Percentiles rank a stretch among this genome's conserved stretches.
Evolutionary conservation across 306 rosid genomes (phyloP).

Genomic region (Sicyos baderoa): DNA sequence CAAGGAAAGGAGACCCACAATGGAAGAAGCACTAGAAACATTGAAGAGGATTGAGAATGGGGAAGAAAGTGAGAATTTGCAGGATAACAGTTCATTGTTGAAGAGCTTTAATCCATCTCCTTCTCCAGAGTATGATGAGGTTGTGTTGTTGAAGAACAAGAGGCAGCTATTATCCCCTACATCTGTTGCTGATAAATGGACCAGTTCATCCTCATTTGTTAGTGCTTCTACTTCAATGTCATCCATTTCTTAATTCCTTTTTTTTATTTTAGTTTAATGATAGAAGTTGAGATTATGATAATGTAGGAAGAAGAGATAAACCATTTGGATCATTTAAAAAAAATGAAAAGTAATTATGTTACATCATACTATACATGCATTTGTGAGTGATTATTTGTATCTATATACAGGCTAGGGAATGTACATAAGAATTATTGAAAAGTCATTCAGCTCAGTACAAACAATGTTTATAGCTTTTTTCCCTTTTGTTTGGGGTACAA

Average conservation of each 20-base stretch:
- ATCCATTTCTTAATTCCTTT: background rate
- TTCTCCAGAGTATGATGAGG: slow-evolving; percentile 39
- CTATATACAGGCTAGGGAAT: slow-evolving; percentile 7
- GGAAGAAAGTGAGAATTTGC: slow-evolving; percentile 23
- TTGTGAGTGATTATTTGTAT: background rate
- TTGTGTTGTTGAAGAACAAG: slow-evolving; percentile 19
- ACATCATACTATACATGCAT: background rate
- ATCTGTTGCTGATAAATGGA: slow-evolving; percentile 37
- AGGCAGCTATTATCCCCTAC: slow-evolving; percentile 32
- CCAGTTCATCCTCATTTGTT: slow-evolving; percentile 28
- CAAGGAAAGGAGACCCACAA: slow-evolving; percentile 59
- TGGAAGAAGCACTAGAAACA: slow-evolving; percentile 43
- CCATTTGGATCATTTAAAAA: background rate
- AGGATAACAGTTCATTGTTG: slow-evolving; percentile 8
- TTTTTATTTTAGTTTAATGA: background rate
- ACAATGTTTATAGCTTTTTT: background rate
- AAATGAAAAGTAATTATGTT: background rate
- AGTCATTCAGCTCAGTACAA: background rate
- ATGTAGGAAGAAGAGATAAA: background rate
- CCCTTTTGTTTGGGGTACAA: background rate
- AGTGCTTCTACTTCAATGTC: slow-evolving; percentile 25
- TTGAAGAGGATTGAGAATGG: slow-evolving; percentile 36
- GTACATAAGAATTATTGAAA: background rate
- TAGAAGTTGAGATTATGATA: background rate
- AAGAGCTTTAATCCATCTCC: background rate